Evolutionary conservation across 1,284 basidiomycete species (phyloP).

Genomic region (Ustilago curta): DNA sequence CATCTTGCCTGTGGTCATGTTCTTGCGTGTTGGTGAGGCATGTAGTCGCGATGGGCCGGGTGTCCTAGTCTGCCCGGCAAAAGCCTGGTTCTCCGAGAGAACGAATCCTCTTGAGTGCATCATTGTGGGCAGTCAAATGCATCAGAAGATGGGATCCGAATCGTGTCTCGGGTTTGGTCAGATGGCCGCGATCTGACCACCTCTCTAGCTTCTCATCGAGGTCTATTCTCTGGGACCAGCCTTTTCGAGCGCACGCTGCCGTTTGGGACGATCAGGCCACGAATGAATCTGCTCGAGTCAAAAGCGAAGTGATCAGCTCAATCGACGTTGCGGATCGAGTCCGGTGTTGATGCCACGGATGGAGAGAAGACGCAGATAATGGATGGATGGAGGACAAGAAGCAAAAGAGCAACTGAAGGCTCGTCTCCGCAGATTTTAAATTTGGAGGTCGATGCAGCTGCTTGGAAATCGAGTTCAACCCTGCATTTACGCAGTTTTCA

Average conservation of each 20-base stretch:
- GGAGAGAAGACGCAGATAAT: background rate
- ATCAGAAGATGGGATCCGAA: too few species aligned
- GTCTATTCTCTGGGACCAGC: background rate
- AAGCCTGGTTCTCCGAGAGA: conserved; percentile 50
- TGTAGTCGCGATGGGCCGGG: conserved; percentile 38
- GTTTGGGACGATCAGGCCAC: too few species aligned
- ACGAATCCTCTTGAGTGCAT: conserved; percentile 51
- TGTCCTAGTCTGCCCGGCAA: conserved; percentile 40
- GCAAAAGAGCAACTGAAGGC: background rate
- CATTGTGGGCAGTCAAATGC: conserved; percentile 20
- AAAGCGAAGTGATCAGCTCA: too few species aligned
- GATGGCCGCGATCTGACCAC: background rate
- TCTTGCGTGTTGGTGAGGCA: conserved; percentile 41
- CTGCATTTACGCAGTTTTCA: too few species aligned
- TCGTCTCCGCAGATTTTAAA: background rate
- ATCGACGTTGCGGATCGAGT: too few species aligned
- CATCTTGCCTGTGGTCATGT: conserved; percentile 46
- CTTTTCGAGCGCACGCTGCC: too few species aligned
- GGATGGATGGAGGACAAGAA: conserved; percentile 3
- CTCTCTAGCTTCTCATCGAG: background rate
- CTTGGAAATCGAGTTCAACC: conserved; percentile 21
- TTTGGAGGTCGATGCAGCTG: too few species aligned
- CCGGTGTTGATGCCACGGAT: background rate
- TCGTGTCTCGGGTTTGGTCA: background rate
- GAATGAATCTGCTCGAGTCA: too few species aligned